These are phyloP conservation scores for Samsoniella hepiali DNA, from an alignment of 2,329 filamentous ascomycete species.

Conservation along the genomic window DNA sequence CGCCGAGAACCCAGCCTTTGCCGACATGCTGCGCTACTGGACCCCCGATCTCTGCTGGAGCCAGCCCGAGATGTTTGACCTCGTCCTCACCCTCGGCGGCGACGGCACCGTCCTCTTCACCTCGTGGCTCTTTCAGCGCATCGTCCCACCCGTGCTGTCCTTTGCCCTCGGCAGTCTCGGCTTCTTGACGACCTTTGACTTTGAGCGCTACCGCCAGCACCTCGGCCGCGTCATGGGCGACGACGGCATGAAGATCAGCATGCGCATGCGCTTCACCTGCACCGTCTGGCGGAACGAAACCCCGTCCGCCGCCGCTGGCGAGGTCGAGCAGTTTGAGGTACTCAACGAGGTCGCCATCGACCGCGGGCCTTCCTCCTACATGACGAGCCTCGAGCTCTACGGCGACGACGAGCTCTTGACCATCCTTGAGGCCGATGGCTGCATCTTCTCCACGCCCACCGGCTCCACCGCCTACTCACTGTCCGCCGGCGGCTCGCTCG, in stretches of 20 bases:
- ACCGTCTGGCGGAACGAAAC: constrained; percentile 79
- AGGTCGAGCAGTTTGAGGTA: constrained; percentile 95
- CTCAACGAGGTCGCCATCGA: constrained; percentile 98
- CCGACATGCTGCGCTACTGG: constrained; percentile 90
- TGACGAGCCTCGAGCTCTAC: constrained; percentile 94
- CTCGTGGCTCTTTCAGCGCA: constrained; percentile 86
- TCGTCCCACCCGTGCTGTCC: constrained; percentile 79
- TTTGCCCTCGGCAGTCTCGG: constrained; percentile 82
- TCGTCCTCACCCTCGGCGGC: constrained; percentile 83
- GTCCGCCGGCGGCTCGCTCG: constrained; percentile 89
- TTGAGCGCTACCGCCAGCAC: constrained; percentile 81
- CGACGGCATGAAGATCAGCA: constrained; percentile 91
- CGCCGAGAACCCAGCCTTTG: constrained; percentile 70
- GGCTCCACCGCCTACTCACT: constrained; percentile 94
- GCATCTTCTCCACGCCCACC: constrained; percentile 96
- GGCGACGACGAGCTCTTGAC: constrained; percentile 94
- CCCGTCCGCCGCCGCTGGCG: constrained; percentile 52
- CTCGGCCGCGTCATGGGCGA: constrained; percentile 90
- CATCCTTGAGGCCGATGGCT: constrained; percentile 93
- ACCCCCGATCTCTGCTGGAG: constrained; percentile 94
- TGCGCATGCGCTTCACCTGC: constrained; percentile 98
- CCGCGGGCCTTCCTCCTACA: constrained; percentile 91
- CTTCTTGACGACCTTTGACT: constrained; percentile 88
- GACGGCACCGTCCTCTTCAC: constrained; percentile 87
- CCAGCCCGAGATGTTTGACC: constrained; percentile 89